These are phyloP conservation scores for Lactarius trivialis DNA, from an alignment of 768 basidiomycete genomes.

Conservation along the genomic window DNA sequence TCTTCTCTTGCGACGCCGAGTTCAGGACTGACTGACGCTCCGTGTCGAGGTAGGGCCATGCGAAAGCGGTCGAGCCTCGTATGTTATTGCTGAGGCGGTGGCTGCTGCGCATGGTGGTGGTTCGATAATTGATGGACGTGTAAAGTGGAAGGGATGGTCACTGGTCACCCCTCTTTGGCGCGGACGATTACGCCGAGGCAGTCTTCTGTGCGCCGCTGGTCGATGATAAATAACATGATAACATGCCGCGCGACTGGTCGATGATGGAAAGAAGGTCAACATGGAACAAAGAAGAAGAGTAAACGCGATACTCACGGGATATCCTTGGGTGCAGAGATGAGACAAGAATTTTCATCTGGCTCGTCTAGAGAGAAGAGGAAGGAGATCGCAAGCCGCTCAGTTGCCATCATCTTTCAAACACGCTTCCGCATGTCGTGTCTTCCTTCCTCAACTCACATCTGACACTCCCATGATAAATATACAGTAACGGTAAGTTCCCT, in stretches of 20 bases:
- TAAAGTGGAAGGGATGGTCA: not conserved
- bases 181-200: constrained; percentile 51
- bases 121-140: not conserved
- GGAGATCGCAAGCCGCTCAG: constrained; percentile 4
- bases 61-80: constrained; percentile 19
- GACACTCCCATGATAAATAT: not conserved
- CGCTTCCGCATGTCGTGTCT: too few species aligned
- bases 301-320: constrained; percentile 24
- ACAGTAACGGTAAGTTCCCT: too few species aligned
- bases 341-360: constrained; percentile 30
- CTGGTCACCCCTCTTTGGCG: constrained; percentile 50
- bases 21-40: constrained; percentile 27
- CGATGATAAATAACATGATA: too few species aligned
- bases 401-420: not conserved
- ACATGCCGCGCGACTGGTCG: constrained; percentile 19
- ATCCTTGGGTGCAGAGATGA: constrained; percentile 30
- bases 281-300: not conserved
- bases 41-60: constrained; percentile 27
- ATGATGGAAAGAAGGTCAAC: not conserved
- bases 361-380: constrained; percentile 25
- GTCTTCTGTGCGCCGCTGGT: constrained; percentile 47
- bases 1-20: constrained; percentile 30
- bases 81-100: constrained; percentile 24
- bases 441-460: not conserved
- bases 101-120: constrained; percentile 8